Conservation (phyloP, 2,329 filamentous ascomycete species). For the Cladosporium sp. region DNA sequence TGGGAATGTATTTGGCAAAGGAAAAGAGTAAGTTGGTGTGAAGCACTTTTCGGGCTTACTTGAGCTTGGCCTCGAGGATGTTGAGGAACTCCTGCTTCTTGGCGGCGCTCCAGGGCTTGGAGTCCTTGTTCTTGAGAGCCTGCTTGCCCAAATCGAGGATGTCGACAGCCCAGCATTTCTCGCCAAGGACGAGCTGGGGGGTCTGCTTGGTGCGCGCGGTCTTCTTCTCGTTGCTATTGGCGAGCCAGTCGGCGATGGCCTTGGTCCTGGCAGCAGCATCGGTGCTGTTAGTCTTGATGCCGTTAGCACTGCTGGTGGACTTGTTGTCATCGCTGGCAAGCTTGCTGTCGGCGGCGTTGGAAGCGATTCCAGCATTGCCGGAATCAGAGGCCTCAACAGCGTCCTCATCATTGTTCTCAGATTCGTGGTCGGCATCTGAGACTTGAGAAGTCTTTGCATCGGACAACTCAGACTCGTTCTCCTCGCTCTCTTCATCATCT, state of each 20-base stretch:
- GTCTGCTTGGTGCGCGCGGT: not conserved
- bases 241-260: not conserved
- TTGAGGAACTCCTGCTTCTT: conserved; percentile 24
- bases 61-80: conserved; percentile 23
- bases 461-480: not conserved
- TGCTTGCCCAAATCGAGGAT: conserved; percentile 24
- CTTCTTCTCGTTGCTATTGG: not conserved
- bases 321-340: not conserved
- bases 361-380: not conserved
- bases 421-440: not conserved
- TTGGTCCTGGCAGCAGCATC: not conserved
- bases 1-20: not conserved
- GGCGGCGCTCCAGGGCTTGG: conserved; percentile 19
- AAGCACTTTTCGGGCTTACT: conserved; percentile 22
- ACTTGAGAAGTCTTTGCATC: not conserved
- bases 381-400: not conserved
- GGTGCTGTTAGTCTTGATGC: not conserved
- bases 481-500: not conserved
- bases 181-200: conserved; percentile 11
- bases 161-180: conserved; percentile 24
- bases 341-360: not conserved
- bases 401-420: not conserved
- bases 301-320: not conserved
- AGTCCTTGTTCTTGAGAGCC: conserved; percentile 26
- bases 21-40: not conserved